These are phyloP conservation scores for Trifolium pratense DNA, from an alignment of 306 rosid genomes.

Conservation along the genomic window DNA sequence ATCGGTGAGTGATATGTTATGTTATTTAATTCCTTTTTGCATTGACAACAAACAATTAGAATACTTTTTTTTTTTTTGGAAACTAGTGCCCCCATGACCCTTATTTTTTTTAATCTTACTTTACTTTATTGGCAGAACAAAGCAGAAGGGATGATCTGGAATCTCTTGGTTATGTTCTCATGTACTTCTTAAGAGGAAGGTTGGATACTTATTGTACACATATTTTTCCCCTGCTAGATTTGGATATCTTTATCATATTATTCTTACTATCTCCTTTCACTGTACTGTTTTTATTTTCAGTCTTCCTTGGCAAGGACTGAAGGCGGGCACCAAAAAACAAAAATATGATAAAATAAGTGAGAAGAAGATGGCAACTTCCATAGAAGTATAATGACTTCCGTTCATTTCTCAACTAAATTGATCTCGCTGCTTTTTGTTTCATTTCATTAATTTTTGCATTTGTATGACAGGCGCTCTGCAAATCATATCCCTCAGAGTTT, in stretches of 20 bases:
- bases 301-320: constrained; percentile 99
- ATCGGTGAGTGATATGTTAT: constrained; percentile 72
- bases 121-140: constrained; percentile 76
- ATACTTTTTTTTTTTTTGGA: constrained; percentile 20
- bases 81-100: no score
- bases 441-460: constrained; percentile 39
- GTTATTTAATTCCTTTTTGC: constrained; percentile 34
- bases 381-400: constrained; percentile 67
- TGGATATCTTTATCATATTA: constrained; percentile 32
- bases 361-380: constrained; percentile 90
- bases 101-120: constrained; percentile 36
- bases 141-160: constrained; percentile 99
- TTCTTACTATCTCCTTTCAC: constrained; percentile 33
- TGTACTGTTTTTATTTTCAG: constrained; percentile 50
- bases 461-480: constrained; percentile 84
- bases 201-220: constrained; percentile 43
- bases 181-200: constrained; percentile 99
- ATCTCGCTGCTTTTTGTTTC: constrained; percentile 26
- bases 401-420: constrained; percentile 18
- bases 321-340: constrained; percentile 97
- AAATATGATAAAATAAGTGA: constrained; percentile 96
- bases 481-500: constrained; percentile 89
- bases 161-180: constrained; percentile 98
- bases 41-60: constrained; percentile 25
- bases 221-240: constrained; percentile 40